Evolutionary conservation across 202 grass and related monocot species (phyloP).

Genomic region (Zizania palustris): DNA sequence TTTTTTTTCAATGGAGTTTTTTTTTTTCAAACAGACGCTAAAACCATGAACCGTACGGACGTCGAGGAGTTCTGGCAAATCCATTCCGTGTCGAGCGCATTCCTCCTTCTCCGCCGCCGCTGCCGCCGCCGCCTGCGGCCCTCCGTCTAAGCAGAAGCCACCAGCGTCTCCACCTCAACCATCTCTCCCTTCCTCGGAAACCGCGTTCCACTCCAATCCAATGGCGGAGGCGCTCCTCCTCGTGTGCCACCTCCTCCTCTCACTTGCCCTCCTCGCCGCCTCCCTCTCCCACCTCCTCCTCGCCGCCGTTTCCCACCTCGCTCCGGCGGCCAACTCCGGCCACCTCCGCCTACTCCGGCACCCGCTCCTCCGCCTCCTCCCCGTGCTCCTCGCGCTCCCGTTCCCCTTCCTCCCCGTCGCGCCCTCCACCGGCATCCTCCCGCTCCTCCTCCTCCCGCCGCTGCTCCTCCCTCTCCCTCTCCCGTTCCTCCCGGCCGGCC

Average conservation of each 20-base stretch:
- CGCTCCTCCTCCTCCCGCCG: conserved; percentile 35
- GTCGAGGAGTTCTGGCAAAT: too few species aligned
- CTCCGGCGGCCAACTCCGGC: conserved; percentile 26
- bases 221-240: conserved; percentile 51
- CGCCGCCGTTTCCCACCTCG: conserved; percentile 42
- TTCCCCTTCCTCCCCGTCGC: conserved; percentile 52
- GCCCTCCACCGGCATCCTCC: conserved; percentile 19
- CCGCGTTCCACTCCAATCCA: background rate
- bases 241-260: conserved; percentile 53
- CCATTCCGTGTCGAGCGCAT: too few species aligned
- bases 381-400: conserved; percentile 49
- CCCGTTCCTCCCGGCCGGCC: conserved; percentile 44
- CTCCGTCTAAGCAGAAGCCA: background rate
- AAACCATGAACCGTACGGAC: too few species aligned
- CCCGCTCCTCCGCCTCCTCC: conserved; percentile 55
- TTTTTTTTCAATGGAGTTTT: too few species aligned
- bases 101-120: too few species aligned
- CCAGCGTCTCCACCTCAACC: background rate
- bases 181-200: background rate
- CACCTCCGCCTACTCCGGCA: conserved; percentile 31
- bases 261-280: conserved; percentile 41
- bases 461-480: conserved; percentile 35
- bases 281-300: conserved; percentile 52
- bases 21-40: too few species aligned
- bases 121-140: too few species aligned